These are phyloP conservation scores for Hygrocybe punicea DNA, from an alignment of 768 basidiomycete species.

Conservation along the genomic window DNA sequence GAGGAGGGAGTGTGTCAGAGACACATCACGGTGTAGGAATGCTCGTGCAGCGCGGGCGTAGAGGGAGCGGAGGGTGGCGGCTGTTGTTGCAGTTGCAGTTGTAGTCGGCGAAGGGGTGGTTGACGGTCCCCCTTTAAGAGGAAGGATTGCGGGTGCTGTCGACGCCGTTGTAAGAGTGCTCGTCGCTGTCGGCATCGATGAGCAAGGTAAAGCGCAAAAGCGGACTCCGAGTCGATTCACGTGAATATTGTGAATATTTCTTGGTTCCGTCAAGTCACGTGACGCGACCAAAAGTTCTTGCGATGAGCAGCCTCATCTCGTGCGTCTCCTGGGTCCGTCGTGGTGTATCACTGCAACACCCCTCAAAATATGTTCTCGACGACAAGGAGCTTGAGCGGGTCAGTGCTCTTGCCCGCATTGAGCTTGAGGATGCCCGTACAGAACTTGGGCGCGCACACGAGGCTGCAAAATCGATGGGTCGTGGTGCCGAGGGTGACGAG, in stretches of 20 bases:
- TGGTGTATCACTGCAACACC: constrained; percentile 71
- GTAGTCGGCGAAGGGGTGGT: constrained; percentile 19
- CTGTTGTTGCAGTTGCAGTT: constrained; percentile 32
- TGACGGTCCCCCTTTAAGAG: constrained; percentile 36
- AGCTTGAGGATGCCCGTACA: constrained; percentile 84
- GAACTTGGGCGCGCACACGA: constrained; percentile 82
- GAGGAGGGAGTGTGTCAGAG: constrained; percentile 62
- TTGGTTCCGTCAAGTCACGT: background rate
- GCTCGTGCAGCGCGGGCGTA: constrained; percentile 76
- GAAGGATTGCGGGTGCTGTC: constrained; percentile 23
- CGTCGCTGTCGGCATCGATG: constrained; percentile 52
- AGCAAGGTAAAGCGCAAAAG: background rate
- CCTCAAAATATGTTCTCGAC: constrained; percentile 85
- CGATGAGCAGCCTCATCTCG: constrained; percentile 76
- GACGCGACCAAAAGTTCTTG: too few species aligned
- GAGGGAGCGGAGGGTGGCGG: constrained; percentile 60
- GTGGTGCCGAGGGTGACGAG: constrained; percentile 61
- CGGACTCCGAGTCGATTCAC: background rate
- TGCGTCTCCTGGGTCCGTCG: constrained; percentile 76
- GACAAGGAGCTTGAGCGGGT: constrained; percentile 88
- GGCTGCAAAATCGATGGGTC: constrained; percentile 68
- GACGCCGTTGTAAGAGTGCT: constrained; percentile 35
- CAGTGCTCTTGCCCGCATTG: constrained; percentile 78
- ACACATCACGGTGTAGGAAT: constrained; percentile 70
- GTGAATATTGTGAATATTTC: background rate